Evolutionary conservation across 176 grass and related monocot genomes (phyloP).

Genomic region (Thalia dealbata): DNA sequence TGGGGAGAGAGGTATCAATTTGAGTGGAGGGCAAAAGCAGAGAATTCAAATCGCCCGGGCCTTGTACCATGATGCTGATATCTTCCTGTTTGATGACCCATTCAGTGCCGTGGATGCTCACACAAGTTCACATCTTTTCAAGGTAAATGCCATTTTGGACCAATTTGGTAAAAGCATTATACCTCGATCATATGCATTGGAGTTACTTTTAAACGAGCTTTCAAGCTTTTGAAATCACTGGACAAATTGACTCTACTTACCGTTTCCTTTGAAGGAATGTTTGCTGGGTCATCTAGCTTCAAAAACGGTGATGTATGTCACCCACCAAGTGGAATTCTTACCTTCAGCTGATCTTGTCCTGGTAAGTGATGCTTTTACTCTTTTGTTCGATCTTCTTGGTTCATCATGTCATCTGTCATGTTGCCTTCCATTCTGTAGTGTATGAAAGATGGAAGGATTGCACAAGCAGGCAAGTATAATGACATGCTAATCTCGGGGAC

Average conservation of each 20-base stretch:
- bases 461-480: slow-evolving; percentile 59
- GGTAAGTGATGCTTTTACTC: slow-evolving; percentile 28
- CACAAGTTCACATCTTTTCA: slow-evolving; percentile 52
- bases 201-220: neutral
- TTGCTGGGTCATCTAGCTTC: slow-evolving; percentile 45
- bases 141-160: slow-evolving; percentile 14
- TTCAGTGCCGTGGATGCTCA: slow-evolving; percentile 41
- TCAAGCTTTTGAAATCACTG: neutral
- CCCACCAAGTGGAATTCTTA: slow-evolving; percentile 89
- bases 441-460: slow-evolving; percentile 69
- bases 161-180: too few species aligned
- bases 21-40: slow-evolving; percentile 41
- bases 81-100: slow-evolving; percentile 38
- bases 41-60: slow-evolving; percentile 42
- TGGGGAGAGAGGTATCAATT: slow-evolving; percentile 41
- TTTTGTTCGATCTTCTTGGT: neutral
- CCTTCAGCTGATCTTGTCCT: slow-evolving; percentile 68
- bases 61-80: slow-evolving; percentile 40
- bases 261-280: slow-evolving; percentile 40
- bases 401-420: too few species aligned
- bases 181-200: neutral
- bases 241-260: neutral
- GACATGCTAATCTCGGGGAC: slow-evolving; percentile 51
- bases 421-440: slow-evolving; percentile 20
- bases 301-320: slow-evolving; percentile 81